Evolutionary conservation across 805 yeast species (phyloP).

Genomic region (Metschnikowia baotianmanensis): DNA sequence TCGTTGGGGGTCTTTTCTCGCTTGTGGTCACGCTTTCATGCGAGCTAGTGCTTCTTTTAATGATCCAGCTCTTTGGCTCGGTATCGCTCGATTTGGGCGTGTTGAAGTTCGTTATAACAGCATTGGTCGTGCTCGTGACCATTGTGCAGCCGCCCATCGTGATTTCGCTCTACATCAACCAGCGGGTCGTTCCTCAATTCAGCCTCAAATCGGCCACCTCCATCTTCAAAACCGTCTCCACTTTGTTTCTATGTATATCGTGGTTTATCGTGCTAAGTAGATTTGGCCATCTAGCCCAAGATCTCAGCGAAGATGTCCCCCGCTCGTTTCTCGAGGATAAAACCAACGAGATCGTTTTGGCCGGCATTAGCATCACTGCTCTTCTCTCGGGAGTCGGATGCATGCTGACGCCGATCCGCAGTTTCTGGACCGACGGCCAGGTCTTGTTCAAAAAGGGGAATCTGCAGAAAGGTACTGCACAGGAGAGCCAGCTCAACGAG

Average conservation of each 20-base stretch:
- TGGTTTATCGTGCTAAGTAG: constrained; percentile 38
- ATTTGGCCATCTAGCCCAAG: constrained; percentile 32
- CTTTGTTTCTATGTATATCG: constrained; percentile 16
- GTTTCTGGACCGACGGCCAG: constrained; percentile 11
- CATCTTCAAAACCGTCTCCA: constrained; percentile 7
- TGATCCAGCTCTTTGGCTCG: constrained; percentile 34
- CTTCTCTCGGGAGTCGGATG: constrained; percentile 53
- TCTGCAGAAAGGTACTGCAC: neutral
- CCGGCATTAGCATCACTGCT: constrained; percentile 52
- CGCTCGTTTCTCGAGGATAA: constrained; percentile 38
- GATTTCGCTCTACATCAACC: constrained; percentile 29
- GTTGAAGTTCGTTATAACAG: constrained; percentile 40
- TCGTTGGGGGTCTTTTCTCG: constrained; percentile 30
- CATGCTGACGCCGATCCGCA: constrained; percentile 40
- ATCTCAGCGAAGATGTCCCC: constrained; percentile 20
- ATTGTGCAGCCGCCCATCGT: constrained; percentile 45
- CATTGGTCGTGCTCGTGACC: constrained; percentile 38
- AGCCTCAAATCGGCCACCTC: constrained; percentile 1
- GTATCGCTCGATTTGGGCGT: constrained; percentile 24
- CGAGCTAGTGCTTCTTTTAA: constrained; percentile 32
- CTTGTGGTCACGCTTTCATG: constrained; percentile 30
- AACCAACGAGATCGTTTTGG: constrained; percentile 44
- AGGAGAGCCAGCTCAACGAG: constrained; percentile 22
- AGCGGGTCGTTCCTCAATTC: constrained; percentile 23
- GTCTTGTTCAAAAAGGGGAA: neutral